Base-by-base conservation (phyloP, 2,329 filamentous ascomycete species). In the Leptographium flavum region DNA sequence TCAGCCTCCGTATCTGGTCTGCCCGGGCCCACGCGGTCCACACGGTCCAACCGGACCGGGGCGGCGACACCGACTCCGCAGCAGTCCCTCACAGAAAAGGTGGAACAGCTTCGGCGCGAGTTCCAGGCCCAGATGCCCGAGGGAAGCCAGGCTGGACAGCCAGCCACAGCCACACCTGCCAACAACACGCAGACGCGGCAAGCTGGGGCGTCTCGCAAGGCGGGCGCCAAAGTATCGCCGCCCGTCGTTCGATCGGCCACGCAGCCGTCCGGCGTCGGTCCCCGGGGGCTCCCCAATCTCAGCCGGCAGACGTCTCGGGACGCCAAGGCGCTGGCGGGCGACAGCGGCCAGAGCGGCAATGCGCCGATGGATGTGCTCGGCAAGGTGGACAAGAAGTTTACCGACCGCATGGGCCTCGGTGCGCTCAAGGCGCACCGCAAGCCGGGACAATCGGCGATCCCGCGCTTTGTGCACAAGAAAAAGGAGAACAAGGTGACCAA, bases 401-500 rank as follows among this genome's bases (percentile, higher is more conserved):
- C 77, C 14, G 87, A 87, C 52, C 77, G 81, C 45, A 65, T 87
- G 13, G 79, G 79, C 1, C 63, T 90, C 2, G 70, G 69, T 25
- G 69, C 76, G 4, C 63, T 85, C 46, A 90, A 87, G 56, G 62
- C 62, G 19, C 63, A 69, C 47, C 63, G 71, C 23, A 80, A 79
- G 55, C 58, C 61, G 2, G 67, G 67, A 3, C 63, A 69, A n/a
- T 96, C 92, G 1, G 73, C 90, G 36, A 96, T 98, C 49, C 88
- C 88, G 25, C 79, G 92, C 28, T 92, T 92, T 23, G 77, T 94
- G 25, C 79, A 83, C 42, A 84, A 80, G 57, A 79, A 74, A 53
- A 81, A 79, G 52, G 74, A 81, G 43, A 77, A 84, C 4, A 85
- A 83, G 55, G 92, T 98, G 3, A 93, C 87, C 9, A 87, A 81